Conservation (phyloP, 176 grass and related monocot genomes). For the Poa pratensis region DNA sequence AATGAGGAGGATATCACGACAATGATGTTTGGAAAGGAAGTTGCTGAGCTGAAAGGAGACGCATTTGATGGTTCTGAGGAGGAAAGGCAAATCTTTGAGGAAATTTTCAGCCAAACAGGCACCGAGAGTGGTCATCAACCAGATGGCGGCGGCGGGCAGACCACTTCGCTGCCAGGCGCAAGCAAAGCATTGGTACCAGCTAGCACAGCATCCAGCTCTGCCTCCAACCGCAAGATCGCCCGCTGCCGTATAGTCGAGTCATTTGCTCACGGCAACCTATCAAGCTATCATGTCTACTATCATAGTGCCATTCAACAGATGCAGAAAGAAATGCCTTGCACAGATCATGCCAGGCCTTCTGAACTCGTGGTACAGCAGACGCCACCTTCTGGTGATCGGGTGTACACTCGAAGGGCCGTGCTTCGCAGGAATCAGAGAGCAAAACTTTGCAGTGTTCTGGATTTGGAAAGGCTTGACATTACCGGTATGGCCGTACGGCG, state of each 20-base stretch:
- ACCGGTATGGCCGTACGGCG: not conserved
- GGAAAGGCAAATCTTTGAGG: conserved; percentile 58
- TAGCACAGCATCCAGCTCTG: conserved; percentile 24
- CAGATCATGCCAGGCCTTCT: conserved; percentile 18
- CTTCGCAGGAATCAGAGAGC: conserved; percentile 45
- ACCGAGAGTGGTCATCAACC: not conserved
- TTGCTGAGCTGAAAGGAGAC: conserved; percentile 45
- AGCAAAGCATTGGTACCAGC: not conserved
- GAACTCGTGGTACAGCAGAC: conserved; percentile 35
- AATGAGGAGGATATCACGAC: conserved; percentile 68
- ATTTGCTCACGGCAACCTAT: conserved; percentile 62
- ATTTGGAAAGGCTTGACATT: conserved; percentile 44
- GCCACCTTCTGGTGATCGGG: conserved; percentile 48
- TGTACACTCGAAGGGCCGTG: conserved; percentile 37
- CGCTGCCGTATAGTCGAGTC: conserved; percentile 67
- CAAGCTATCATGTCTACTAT: conserved; percentile 59
- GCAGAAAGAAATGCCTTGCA: conserved; percentile 14
- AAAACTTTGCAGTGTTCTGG: conserved; percentile 43
- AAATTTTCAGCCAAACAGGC: conserved; percentile 41
- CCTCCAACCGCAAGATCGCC: not conserved
- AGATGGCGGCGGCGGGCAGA: not conserved
- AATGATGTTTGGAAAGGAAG: conserved; percentile 69
- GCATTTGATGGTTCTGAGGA: conserved; percentile 55
- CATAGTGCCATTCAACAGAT: not conserved
- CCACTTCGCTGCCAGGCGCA: not conserved